Conservation (phyloP, 768 basidiomycete species). For the Mycena alexandri region DNA sequence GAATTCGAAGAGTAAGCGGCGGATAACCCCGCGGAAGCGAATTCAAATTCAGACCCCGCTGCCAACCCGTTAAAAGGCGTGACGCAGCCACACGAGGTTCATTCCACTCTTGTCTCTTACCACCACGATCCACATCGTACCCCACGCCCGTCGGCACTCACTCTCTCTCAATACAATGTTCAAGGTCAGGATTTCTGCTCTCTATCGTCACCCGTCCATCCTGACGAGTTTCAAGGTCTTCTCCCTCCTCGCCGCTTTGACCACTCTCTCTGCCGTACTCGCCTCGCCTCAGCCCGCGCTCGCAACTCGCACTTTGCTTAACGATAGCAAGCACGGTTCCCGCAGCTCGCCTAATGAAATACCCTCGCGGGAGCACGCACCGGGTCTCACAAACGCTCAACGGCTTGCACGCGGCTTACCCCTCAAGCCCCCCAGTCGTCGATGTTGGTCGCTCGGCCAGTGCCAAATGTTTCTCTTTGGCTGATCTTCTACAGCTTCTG, state of each 20-base stretch:
- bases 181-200: too few relatives aligned
- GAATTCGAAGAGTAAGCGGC: too few relatives aligned
- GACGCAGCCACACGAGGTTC: not conserved
- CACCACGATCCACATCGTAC: slow-evolving; percentile 24
- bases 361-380: slow-evolving; percentile 11
- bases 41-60: slow-evolving; percentile 7
- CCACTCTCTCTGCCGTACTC: slow-evolving; percentile 27
- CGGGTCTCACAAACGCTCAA: slow-evolving; percentile 41
- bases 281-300: slow-evolving; percentile 19
- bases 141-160: not conserved
- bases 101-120: slow-evolving; percentile 28
- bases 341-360: slow-evolving; percentile 6
- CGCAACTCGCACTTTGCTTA: not conserved
- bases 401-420: slow-evolving; percentile 43
- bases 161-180: too few relatives aligned
- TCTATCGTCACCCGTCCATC: too few relatives aligned
- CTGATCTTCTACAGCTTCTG: slow-evolving; percentile 25
- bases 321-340: slow-evolving; percentile 4
- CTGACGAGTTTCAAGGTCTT: slow-evolving; percentile 26
- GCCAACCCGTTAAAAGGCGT: not conserved
- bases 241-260: slow-evolving; percentile 34
- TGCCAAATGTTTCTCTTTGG: not conserved
- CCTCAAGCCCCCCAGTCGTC: slow-evolving; percentile 42
- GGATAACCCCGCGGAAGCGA: not conserved
- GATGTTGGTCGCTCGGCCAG: slow-evolving; percentile 22